Evolutionary conservation across 2,329 filamentous ascomycete species (phyloP).

Genomic region (Curvularia sp.): DNA sequence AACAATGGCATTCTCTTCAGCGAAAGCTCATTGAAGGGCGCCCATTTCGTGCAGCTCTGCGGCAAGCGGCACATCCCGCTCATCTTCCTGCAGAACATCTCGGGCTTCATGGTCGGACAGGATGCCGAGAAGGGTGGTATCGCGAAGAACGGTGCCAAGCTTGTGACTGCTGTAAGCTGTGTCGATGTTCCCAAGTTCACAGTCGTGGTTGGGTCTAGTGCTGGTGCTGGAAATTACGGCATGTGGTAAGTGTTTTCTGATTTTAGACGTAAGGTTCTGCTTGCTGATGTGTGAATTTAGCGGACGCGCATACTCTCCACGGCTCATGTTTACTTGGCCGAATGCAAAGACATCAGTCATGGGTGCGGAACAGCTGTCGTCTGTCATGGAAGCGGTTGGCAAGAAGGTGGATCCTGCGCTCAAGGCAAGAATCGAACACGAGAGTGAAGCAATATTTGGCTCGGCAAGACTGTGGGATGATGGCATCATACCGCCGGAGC

Average conservation of each 20-base stretch:
- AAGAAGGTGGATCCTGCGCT: conserved; percentile 81
- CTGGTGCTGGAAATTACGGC: conserved; percentile 95
- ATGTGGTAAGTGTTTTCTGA: conserved; percentile 73
- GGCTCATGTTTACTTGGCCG: conserved; percentile 96
- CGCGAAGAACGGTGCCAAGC: conserved; percentile 96
- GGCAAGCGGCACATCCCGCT: conserved; percentile 87
- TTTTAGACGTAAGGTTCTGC: background rate
- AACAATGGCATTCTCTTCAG: conserved; percentile 97
- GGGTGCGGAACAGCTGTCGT: conserved; percentile 88
- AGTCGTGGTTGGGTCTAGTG: conserved; percentile 90
- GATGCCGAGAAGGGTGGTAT: conserved; percentile 94
- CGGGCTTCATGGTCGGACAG: conserved; percentile 96
- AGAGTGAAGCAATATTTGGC: conserved; percentile 89
- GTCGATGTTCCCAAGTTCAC: conserved; percentile 97
- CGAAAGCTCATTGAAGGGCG: conserved; percentile 86
- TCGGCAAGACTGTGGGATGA: conserved; percentile 86
- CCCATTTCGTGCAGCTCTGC: conserved; percentile 96
- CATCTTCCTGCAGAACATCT: conserved; percentile 95
- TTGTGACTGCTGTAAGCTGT: conserved; percentile 93
- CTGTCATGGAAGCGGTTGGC: conserved; percentile 95
- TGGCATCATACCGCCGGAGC: conserved; percentile 59
- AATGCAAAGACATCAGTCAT: conserved; percentile 97
- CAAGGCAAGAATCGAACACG: conserved; percentile 82
- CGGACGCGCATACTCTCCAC: conserved; percentile 87
- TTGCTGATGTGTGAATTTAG: conserved; percentile 49